These are phyloP conservation scores for Hirsutella rhossiliensis DNA, from an alignment of 2,329 filamentous ascomycete genomes.

Conservation along the genomic window DNA sequence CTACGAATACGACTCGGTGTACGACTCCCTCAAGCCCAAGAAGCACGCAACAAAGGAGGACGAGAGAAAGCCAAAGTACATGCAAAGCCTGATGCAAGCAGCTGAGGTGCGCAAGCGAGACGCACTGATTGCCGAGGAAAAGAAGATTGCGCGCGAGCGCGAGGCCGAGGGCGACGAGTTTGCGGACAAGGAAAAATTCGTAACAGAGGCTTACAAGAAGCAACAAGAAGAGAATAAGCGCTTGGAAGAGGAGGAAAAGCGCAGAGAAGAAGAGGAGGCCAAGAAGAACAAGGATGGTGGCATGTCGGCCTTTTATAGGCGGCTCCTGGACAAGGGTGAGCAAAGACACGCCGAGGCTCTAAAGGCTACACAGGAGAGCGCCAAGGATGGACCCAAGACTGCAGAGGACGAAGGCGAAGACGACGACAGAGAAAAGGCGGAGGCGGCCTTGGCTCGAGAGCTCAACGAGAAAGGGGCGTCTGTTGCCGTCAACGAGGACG, in stretches of 20 bases:
- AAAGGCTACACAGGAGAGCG: constrained; percentile 49
- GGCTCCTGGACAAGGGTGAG: constrained; percentile 60
- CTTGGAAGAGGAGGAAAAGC: constrained; percentile 60
- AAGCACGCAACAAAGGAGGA: constrained; percentile 43
- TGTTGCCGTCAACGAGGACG: constrained; percentile 68
- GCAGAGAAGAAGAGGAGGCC: constrained; percentile 50
- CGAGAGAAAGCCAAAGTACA: constrained; percentile 64
- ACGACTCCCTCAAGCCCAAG: constrained; percentile 62
- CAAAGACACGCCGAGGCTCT: constrained; percentile 56
- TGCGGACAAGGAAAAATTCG: constrained; percentile 75
- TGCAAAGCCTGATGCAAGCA: constrained; percentile 59
- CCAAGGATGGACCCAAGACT: constrained; percentile 23
- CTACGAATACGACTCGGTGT: constrained; percentile 78
- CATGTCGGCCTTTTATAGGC: constrained; percentile 69
- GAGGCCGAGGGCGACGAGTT: constrained; percentile 73
- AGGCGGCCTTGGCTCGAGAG: constrained; percentile 53
- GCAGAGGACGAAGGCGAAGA: constrained; percentile 18
- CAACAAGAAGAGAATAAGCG: constrained; percentile 65
- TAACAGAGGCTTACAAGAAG: constrained; percentile 70
- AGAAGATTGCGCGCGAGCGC: constrained; percentile 64
- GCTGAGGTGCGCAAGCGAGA: constrained; percentile 70
- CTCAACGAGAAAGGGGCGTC: constrained; percentile 49
- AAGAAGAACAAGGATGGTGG: constrained; percentile 52
- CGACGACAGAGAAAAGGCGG: constrained; percentile 41
- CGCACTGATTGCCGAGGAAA: constrained; percentile 66